Conservation (phyloP, 495 filamentous ascomycete species). For the Aspergillus biplanus region DNA sequence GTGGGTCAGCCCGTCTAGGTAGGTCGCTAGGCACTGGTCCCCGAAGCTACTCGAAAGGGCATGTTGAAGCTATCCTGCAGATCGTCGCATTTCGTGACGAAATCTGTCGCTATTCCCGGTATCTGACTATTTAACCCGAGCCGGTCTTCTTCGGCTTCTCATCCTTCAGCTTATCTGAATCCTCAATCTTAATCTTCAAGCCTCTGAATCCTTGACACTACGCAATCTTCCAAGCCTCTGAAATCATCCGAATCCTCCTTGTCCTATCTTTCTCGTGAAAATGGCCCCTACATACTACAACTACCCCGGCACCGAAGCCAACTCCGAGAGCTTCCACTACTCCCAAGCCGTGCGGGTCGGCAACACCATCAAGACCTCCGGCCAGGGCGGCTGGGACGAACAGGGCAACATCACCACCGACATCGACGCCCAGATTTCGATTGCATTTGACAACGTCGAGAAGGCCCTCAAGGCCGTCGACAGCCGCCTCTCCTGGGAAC, state of each 20-base stretch:
- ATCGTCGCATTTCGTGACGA: no score
- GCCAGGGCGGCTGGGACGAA: conserved; percentile 54
- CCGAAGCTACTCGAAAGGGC: background rate
- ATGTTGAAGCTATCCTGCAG: background rate
- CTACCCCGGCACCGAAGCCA: conserved; percentile 16
- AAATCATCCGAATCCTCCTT: background rate
- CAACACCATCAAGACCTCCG: conserved; percentile 45
- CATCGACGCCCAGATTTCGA: conserved; percentile 43
- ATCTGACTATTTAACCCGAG: no score
- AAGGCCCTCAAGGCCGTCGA: conserved; percentile 42
- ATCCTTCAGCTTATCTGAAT: background rate
- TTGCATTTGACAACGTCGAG: conserved; percentile 56
- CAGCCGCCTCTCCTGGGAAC: conserved; percentile 49
- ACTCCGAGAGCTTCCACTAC: conserved; percentile 31
- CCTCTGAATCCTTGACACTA: no score
- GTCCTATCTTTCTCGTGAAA: no score
- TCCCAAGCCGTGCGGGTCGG: conserved; percentile 51
- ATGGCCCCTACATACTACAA: conserved; percentile 2
- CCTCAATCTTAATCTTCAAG: no score
- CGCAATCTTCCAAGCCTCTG: no score
- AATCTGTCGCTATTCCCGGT: no score
- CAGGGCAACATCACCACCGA: conserved; percentile 29
- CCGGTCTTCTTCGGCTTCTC: no score
- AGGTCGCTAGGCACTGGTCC: background rate
- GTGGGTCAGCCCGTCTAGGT: background rate